Evolutionary conservation across 2,329 filamentous ascomycete species (phyloP).

Genomic region (Tolypocladium tropicale): DNA sequence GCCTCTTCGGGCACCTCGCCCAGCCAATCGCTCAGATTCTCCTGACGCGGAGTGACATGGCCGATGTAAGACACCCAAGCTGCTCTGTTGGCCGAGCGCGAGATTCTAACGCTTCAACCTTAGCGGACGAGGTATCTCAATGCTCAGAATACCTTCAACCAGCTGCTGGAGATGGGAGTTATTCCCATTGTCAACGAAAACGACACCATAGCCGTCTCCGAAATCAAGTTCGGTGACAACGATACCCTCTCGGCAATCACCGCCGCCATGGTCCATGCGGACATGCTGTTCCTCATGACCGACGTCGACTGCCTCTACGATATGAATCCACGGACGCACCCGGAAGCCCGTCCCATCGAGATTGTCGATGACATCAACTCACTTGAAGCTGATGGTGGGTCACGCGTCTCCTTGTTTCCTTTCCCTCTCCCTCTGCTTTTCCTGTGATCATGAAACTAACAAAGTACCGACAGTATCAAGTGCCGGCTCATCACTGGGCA

Average conservation of each 20-base stretch:
- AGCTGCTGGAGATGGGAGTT: slow-evolving; percentile 86
- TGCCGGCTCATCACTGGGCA: slow-evolving; percentile 79
- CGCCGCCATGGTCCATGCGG: slow-evolving; percentile 92
- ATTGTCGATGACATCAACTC: slow-evolving; percentile 82
- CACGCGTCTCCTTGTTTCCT: not conserved
- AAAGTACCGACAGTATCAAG: slow-evolving; percentile 63
- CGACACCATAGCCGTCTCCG: slow-evolving; percentile 88
- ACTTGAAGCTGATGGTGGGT: slow-evolving; percentile 67
- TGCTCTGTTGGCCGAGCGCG: not conserved
- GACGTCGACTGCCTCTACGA: slow-evolving; percentile 97
- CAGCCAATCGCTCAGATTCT: slow-evolving; percentile 94
- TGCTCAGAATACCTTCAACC: slow-evolving; percentile 87
- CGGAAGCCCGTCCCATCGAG: slow-evolving; percentile 81
- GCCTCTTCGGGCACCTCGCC: slow-evolving; percentile 74
- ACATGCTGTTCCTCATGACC: slow-evolving; percentile 96
- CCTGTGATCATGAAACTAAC: slow-evolving; percentile 12
- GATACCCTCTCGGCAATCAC: slow-evolving; percentile 96
- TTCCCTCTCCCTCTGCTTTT: not conserved
- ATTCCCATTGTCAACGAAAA: slow-evolving; percentile 99
- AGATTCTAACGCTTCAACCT: slow-evolving; percentile 6
- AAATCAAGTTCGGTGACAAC: slow-evolving; percentile 99
- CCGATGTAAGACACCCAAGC: slow-evolving; percentile 52
- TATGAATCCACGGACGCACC: slow-evolving; percentile 79
- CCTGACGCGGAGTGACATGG: slow-evolving; percentile 90
- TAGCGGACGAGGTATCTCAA: slow-evolving; percentile 89